Base-by-base conservation (phyloP, 306 rosid species). In the Castanospermum australe region DNA sequence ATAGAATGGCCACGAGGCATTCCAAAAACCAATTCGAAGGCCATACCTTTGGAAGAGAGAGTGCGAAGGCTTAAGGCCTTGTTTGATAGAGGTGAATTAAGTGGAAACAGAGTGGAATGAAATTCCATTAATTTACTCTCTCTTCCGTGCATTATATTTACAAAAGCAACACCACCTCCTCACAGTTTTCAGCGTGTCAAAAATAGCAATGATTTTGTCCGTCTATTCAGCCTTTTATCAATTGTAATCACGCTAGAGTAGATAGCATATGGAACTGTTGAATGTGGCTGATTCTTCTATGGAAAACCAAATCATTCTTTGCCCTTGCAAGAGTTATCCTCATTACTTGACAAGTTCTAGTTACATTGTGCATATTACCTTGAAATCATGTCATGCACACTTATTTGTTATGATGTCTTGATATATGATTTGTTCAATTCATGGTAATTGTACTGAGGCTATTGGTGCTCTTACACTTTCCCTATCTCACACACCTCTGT, bases 1-100 rank as follows among this genome's bases (percentile, higher is more conserved):
- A 76, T 85, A 18, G 93, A 87, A 71, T 87, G 96, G 94, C 96
- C 89, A 3, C 77, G 78, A 55, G 86, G 81, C 22, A 50, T 66
- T 39, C 77, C 81, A 51, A 89, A 72, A 81, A 64, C 66, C 35
- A 73, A 73, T 45, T 61, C 73, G 17, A 88, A 83, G 86, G 62
- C 73, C 17, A 85, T 85, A 47, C 57, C 79, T 56, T 77, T 86
- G 69, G 92, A 85, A 66, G 89, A 78, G 32, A 90, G 64, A 71
- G 84, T 88, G 32, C 80, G 85, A 82, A 79, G 80, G 61, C 78
- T 55, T 70, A 47, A 41, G 18, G 65, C 22, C 66, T 32, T 62
- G 18, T 21, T 70, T 47, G 57, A 52, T 47, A 8, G 22, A 36
- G 67, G 65, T 25, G 21, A 25, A 51, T 41, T 62, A 51, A 30